A percentile compares a stretch with the other conserved stretches of the same genome.
Evolutionary conservation across 2,329 filamentous ascomycete species (phyloP).

Genomic region (Corynespora cassiicola): DNA sequence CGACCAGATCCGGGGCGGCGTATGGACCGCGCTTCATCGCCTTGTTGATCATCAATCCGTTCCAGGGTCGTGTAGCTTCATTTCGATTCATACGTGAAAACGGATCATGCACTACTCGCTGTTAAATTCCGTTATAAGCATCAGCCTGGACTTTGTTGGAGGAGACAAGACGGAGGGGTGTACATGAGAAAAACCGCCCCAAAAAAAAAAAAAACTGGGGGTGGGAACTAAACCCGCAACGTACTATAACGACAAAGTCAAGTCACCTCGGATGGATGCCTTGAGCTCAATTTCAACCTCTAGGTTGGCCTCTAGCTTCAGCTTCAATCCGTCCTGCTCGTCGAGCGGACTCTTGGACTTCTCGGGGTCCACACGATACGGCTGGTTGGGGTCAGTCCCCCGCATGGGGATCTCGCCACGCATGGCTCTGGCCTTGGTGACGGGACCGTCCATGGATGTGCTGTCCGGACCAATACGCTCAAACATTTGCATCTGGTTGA

Average conservation of each 20-base stretch:
- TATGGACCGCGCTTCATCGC: too few species aligned
- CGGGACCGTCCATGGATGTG: constrained; percentile 63
- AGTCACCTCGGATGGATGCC: constrained; percentile 83
- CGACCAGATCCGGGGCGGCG: too few species aligned
- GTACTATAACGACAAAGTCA: constrained; percentile 80
- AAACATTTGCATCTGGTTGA: constrained; percentile 58
- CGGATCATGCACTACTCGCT: constrained; percentile 29
- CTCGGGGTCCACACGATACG: constrained; percentile 47
- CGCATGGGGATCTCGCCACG: constrained; percentile 63
- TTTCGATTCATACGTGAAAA: constrained; percentile 4
- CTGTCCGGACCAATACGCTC: constrained; percentile 63
- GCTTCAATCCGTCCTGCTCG: constrained; percentile 70
- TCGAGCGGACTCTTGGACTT: constrained; percentile 54
- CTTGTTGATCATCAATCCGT: too few species aligned
- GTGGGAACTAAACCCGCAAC: too few species aligned
- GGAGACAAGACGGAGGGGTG: neutral
- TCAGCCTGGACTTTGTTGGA: constrained; percentile 9
- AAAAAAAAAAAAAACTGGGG: constrained; percentile 6
- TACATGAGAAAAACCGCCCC: neutral
- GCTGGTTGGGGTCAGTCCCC: constrained; percentile 58
- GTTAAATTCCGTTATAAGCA: constrained; percentile 24
- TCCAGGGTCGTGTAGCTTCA: too few species aligned
- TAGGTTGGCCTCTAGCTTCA: constrained; percentile 78
- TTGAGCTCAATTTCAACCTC: constrained; percentile 87
- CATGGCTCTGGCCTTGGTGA: constrained; percentile 60